Evolutionary conservation across 495 filamentous ascomycete genomes (phyloP).

Genomic region (Delitschia confertaspora): DNA sequence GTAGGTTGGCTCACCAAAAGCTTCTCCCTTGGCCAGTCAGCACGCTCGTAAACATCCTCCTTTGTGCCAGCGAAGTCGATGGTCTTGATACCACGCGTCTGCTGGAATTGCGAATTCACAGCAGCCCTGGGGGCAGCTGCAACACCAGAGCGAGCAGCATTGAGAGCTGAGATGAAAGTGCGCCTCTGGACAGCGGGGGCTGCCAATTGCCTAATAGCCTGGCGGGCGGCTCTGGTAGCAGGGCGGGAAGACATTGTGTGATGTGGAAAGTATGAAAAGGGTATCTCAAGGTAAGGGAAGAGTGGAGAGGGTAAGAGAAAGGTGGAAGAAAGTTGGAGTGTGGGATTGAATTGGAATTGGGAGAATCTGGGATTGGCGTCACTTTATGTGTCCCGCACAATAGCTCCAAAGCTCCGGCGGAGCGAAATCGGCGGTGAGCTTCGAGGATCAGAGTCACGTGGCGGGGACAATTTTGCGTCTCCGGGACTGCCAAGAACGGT

Average conservation of each 20-base stretch:
- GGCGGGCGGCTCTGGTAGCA: slow-evolving; percentile 73
- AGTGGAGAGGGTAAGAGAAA: neutral
- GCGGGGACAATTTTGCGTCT: too few species aligned
- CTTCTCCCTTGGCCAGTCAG: slow-evolving; percentile 97
- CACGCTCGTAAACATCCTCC: slow-evolving; percentile 94
- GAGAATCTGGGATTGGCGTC: too few species aligned
- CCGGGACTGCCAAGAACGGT: too few species aligned
- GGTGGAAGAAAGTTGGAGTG: neutral
- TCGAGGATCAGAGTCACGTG: too few species aligned
- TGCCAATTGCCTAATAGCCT: slow-evolving; percentile 55
- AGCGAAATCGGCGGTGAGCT: neutral
- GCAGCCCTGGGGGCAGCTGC: slow-evolving; percentile 45
- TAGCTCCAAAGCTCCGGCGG: too few species aligned
- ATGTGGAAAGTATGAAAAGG: slow-evolving; percentile 11
- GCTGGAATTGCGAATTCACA: slow-evolving; percentile 48
- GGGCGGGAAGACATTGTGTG: slow-evolving; percentile 75
- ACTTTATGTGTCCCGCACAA: too few species aligned
- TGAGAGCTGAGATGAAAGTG: slow-evolving; percentile 60
- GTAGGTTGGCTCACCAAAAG: slow-evolving; percentile 58
- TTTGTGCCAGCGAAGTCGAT: slow-evolving; percentile 90
- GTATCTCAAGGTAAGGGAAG: slow-evolving; percentile 14
- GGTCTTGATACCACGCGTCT: slow-evolving; percentile 70
- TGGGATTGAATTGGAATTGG: neutral
- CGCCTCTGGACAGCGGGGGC: slow-evolving; percentile 54
- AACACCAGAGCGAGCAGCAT: slow-evolving; percentile 37